Evolutionary conservation across 2,329 filamentous ascomycete genomes (phyloP).

Genomic region (Colletotrichum cereale): DNA sequence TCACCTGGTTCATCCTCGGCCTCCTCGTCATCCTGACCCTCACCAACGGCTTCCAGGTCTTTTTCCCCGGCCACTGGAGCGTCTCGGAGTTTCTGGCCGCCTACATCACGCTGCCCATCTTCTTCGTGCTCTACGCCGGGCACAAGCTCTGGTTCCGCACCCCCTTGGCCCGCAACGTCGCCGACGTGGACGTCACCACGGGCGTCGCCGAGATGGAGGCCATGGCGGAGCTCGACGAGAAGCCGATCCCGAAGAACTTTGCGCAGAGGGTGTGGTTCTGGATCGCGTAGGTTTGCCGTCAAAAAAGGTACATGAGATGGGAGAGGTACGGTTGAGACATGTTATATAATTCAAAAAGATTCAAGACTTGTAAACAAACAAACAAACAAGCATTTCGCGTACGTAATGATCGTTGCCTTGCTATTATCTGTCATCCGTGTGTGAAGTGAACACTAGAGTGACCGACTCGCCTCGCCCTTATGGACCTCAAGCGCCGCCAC

Average conservation of each 20-base stretch:
- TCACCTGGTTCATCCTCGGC: constrained; percentile 70
- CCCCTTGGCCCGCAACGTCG: constrained; percentile 54
- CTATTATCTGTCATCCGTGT: too few species aligned
- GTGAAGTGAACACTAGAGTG: background rate
- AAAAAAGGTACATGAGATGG: background rate
- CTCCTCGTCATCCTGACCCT: constrained; percentile 73
- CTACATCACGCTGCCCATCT: constrained; percentile 74
- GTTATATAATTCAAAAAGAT: constrained; percentile 1
- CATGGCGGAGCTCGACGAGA: constrained; percentile 61
- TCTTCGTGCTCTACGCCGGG: constrained; percentile 69
- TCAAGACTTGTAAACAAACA: background rate
- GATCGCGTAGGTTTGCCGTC: constrained; percentile 56
- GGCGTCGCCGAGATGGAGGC: constrained; percentile 74
- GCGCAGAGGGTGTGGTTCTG: constrained; percentile 68
- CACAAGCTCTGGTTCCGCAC: constrained; percentile 68
- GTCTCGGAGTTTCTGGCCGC: constrained; percentile 72
- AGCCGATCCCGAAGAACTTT: constrained; percentile 63
- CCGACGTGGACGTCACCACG: constrained; percentile 67
- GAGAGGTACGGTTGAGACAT: background rate
- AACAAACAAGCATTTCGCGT: background rate
- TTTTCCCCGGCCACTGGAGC: constrained; percentile 75
- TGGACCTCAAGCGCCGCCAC: background rate
- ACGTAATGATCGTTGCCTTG: background rate
- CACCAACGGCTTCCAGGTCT: constrained; percentile 82
- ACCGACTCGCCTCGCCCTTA: background rate